Conservation (phyloP, 2,329 filamentous ascomycete species). For the Fusarium napiforme region DNA sequence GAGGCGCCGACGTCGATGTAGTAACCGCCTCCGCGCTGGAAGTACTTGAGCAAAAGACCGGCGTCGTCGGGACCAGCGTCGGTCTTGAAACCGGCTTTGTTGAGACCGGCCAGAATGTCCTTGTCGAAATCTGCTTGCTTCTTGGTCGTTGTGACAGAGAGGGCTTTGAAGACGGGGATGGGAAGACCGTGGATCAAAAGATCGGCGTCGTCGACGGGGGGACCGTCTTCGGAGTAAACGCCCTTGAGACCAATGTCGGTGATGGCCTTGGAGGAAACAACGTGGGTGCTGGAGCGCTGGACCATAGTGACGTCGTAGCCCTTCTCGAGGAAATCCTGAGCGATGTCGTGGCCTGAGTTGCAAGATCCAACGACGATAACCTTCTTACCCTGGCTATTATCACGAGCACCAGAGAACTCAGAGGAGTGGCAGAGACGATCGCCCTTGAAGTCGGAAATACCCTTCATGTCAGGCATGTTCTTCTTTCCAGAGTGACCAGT, state of each 20-base stretch:
- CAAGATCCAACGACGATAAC: conserved; percentile 75
- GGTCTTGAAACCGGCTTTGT: conserved; percentile 68
- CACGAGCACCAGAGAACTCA: conserved; percentile 64
- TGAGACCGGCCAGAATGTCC: conserved; percentile 56
- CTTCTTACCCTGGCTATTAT: conserved; percentile 63
- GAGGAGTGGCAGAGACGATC: conserved; percentile 71
- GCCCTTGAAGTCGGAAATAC: conserved; percentile 68
- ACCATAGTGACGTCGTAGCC: conserved; percentile 76
- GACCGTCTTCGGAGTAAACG: conserved; percentile 62
- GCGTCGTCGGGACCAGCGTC: conserved; percentile 67
- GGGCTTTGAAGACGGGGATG: conserved; percentile 67
- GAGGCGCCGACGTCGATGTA: conserved; percentile 76
- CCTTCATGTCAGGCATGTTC: conserved; percentile 67
- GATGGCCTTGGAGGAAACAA: conserved; percentile 67
- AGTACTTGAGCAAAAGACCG: conserved; percentile 71
- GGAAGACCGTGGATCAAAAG: conserved; percentile 68
- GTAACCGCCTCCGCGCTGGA: conserved; percentile 74
- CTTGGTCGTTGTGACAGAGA: conserved; percentile 59
- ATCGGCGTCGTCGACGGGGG: conserved; percentile 74
- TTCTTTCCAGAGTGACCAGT: conserved; percentile 77
- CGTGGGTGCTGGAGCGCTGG: conserved; percentile 73
- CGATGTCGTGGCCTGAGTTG: conserved; percentile 76
- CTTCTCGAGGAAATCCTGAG: conserved; percentile 73
- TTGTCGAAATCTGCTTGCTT: conserved; percentile 51
- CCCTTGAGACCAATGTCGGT: conserved; percentile 64